Percentiles rank a stretch among this genome's conserved stretches.
Evolutionary conservation across 257 asterid species (phyloP).

Genomic region (Gentiana straminea): DNA sequence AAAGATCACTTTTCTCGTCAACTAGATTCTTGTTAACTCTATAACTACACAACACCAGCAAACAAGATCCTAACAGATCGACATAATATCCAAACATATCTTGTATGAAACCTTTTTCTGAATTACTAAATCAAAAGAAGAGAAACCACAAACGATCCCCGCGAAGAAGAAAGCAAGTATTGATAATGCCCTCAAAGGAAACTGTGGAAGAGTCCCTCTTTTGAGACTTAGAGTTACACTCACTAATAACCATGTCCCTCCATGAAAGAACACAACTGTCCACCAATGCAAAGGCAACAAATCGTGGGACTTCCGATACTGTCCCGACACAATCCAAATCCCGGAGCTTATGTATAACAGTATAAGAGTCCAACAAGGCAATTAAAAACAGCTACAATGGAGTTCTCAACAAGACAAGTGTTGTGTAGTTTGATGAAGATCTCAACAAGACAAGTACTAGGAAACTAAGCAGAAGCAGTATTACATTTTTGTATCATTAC

Average conservation of each 20-base stretch:
- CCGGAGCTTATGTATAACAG: slow-evolving; percentile 33
- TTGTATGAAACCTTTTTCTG: slow-evolving; percentile 21
- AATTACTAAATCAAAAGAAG: slow-evolving; percentile 27
- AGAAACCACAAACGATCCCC: slow-evolving; percentile 40
- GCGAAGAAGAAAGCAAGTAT: slow-evolving; percentile 43
- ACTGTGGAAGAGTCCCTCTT: slow-evolving; percentile 41
- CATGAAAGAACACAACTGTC: slow-evolving; percentile 46
- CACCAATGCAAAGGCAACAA: slow-evolving; percentile 59
- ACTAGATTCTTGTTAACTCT: slow-evolving; percentile 29
- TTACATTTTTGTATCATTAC: too few species aligned
- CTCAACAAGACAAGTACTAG: slow-evolving; percentile 33
- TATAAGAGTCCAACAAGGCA: slow-evolving; percentile 47
- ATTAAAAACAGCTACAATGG: slow-evolving; percentile 44
- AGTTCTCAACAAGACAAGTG: slow-evolving; percentile 15
- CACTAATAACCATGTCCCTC: slow-evolving; percentile 47
- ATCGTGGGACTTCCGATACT: slow-evolving; percentile 20
- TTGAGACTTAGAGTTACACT: slow-evolving; percentile 49
- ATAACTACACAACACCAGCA: slow-evolving; percentile 47
- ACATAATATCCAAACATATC: slow-evolving; percentile 34
- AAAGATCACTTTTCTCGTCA: slow-evolving; percentile 23
- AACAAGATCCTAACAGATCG: slow-evolving; percentile 45
- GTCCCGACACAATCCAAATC: slow-evolving; percentile 52
- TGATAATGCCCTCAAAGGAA: slow-evolving; percentile 46
- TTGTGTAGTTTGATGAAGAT: slow-evolving; percentile 25
- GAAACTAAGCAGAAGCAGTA: slow-evolving; percentile 36